A percentile compares a stretch with the other conserved stretches of the same genome.
These are phyloP conservation scores for Backusella circina DNA, from an alignment of 192 early-diverging fungal species.

Conservation along the genomic window DNA sequence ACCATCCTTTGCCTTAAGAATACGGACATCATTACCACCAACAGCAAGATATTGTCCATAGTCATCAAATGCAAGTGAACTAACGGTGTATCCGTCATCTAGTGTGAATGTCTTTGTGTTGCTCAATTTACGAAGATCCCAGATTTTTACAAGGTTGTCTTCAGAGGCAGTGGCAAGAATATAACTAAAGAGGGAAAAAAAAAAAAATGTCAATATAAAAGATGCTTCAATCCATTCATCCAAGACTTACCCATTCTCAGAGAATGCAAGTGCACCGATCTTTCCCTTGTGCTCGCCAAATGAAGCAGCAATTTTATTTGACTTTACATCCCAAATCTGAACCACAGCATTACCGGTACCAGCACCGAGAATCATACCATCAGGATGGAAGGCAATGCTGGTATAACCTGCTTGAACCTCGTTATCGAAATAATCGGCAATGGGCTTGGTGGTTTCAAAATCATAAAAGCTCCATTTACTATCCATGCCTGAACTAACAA, in stretches of 20 bases:
- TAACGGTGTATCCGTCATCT: constrained; percentile 50
- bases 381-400: constrained; percentile 81
- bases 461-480: constrained; percentile 82
- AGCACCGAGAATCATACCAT: constrained; percentile 83
- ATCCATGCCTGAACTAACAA: constrained; percentile 71
- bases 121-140: constrained; percentile 91
- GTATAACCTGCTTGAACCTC: constrained; percentile 53
- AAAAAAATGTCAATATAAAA: background rate
- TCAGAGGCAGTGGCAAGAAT: constrained; percentile 76
- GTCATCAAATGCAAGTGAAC: constrained; percentile 72
- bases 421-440: constrained; percentile 39
- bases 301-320: constrained; percentile 57
- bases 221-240: no score
- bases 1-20: constrained; percentile 73
- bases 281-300: constrained; percentile 62
- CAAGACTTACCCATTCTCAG: constrained; percentile 73
- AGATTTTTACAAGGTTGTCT: constrained; percentile 74
- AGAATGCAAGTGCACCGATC: constrained; percentile 76
- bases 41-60: constrained; percentile 84
- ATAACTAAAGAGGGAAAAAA: constrained; percentile 44
- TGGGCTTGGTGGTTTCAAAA: constrained; percentile 54
- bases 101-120: constrained; percentile 64
- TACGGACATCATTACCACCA: constrained; percentile 53
- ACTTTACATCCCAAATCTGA: constrained; percentile 83
- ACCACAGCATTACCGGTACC: constrained; percentile 69